Base-by-base conservation (phyloP, 2,329 filamentous ascomycete genomes). In the Fusarium anguioides region DNA sequence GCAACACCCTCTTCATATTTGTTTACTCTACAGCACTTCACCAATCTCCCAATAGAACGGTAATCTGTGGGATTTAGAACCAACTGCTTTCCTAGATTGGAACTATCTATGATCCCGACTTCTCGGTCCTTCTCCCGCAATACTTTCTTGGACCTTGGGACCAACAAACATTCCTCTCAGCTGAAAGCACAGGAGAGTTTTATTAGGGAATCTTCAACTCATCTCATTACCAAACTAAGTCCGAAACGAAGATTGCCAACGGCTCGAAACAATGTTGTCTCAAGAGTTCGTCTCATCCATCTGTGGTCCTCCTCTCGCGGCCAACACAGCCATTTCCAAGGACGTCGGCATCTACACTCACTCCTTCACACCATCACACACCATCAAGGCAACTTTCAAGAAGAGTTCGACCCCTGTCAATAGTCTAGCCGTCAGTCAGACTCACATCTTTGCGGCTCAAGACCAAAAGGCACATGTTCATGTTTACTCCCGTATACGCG, bases 401-500 rank as follows among this genome's bases (percentile, higher is more conserved):
- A 98, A 97, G 81, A 97, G 92, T 82, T 91, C 92, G 17, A 89
- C 90, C n/a, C 85, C 90, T 24, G 82, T 86, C 58, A 92, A 95
- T 77, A 91, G 92, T 71, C 82, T 99, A 54, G 94, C 93, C 27
- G 85, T 94, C 71, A 96, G 86, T 78, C 83, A 87, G 41, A 90
- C 90, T 20, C 96, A 99, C 76, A 85, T 98, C 44, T 99, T 97
- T 76, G 91, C 94, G 6, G 95, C 93, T 6, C 96, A 99, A 77
- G 86, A 91, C 47, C 94, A 94, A 68, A 98, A 97, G 79, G 93
- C 94, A 0, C 92, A 97, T 39, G 86, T 99, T 3, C 93, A 98
- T 79, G 93, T 99, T 54, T 99, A 98, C 80, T 94, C 87, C 58
- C 87, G 94, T 54, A 85, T 89, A 59, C 91, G 92, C 66, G 92